Evolutionary conservation across 2,329 filamentous ascomycete genomes (phyloP), one percentile per base, ranked within the genome.

Genomic region (Bipolaris cookei): DNA sequence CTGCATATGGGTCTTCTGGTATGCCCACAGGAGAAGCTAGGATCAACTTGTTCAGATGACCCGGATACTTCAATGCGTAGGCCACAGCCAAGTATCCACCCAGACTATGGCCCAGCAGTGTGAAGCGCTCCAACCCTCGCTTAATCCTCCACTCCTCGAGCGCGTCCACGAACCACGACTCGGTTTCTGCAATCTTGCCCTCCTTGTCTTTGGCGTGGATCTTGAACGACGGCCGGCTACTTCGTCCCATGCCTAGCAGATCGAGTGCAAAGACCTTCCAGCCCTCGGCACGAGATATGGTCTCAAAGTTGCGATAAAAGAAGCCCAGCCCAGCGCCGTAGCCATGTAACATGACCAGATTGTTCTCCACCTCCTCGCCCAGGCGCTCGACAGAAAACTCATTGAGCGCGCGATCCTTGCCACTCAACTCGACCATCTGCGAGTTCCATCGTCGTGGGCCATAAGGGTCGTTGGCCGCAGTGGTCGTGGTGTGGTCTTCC

Each of bases 301-400:
- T 87, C 76, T 99, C 95, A 59, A 96, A 97, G 75, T 99, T 99
- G 79, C 95, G 94, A 83, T 97, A 99, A 82, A 96, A 99, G 79
- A 99, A 98, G 20, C 94, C 95, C 0, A 99, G 83, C 0, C 95
- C 95, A 2, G 95, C 95, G 44, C 95, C 95, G 76, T 99, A 99
- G 59, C 95, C 95, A 74, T 99, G 95, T 4, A 99, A 81, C 86
- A 99, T 96, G 42, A 99, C 94, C 14, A 99, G 82, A 41, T 91
- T 95, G 71, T 98, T 89, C 44, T 96, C 89, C 0, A 87, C 85
- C 4, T 88, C 78, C 72, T 97, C 93, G 34, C 88, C 91, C 1
- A 92, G 79, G 47, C 93, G 84, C 79, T 97, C 91, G 2, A 99
- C 86, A 1, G 90, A 92, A 75, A 97, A 95, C 73, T 99, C 95